Conservation (phyloP, 306 rosid genomes). For the Senna siamea region DNA sequence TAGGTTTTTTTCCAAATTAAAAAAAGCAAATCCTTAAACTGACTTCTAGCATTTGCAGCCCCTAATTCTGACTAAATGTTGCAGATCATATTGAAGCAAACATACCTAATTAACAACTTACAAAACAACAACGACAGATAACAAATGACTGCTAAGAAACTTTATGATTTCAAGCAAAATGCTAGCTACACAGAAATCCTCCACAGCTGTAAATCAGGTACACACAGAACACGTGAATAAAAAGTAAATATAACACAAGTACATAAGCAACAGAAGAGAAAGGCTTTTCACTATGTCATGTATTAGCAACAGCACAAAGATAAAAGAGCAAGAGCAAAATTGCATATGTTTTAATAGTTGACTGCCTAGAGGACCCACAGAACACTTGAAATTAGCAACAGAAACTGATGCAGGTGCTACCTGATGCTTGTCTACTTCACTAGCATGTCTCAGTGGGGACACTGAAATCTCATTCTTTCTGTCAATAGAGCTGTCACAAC, state of each 20-base stretch:
- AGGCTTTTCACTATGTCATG: slow-evolving; percentile 1
- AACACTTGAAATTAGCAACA: too few species aligned
- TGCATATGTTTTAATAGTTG: slow-evolving; percentile 44
- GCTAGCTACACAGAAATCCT: neutral
- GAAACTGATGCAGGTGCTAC: slow-evolving; percentile 36
- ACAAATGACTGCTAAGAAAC: slow-evolving; percentile 13
- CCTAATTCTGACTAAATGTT: slow-evolving; percentile 25
- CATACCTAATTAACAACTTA: slow-evolving; percentile 16
- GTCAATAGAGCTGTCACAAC: slow-evolving; percentile 41
- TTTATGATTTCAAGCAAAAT: neutral
- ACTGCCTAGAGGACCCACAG: too few species aligned
- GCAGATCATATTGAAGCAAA: slow-evolving; percentile 14
- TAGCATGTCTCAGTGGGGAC: slow-evolving; percentile 26
- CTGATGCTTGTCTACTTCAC: slow-evolving; percentile 41
- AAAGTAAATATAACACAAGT: neutral
- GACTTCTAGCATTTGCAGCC: slow-evolving; percentile 3
- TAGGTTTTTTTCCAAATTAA: neutral
- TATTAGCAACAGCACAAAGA: slow-evolving; percentile 2
- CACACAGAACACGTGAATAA: neutral
- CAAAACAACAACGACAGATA: neutral
- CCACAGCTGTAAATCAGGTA: slow-evolving; percentile 1
- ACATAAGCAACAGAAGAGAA: neutral
- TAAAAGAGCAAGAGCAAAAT: slow-evolving; percentile 11
- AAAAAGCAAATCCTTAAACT: neutral
- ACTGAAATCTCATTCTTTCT: slow-evolving; percentile 39